These are phyloP conservation scores for Boletus vermiculosoides DNA, from an alignment of 768 basidiomycete genomes.

Conservation along the genomic window DNA sequence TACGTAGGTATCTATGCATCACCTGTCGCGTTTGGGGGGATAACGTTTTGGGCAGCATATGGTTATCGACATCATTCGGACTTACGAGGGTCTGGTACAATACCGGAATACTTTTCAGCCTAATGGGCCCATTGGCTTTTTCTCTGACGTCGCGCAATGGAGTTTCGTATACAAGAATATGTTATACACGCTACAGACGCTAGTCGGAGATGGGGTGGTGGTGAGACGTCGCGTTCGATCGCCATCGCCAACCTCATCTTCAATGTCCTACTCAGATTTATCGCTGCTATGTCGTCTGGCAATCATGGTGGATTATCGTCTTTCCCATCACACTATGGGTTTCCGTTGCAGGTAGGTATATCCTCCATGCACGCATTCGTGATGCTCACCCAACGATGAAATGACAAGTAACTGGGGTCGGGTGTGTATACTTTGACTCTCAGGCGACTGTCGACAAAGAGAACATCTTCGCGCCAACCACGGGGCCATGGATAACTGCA, in stretches of 20 bases:
- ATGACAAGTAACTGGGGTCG: slow-evolving; percentile 13
- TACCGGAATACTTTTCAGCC: slow-evolving; percentile 4
- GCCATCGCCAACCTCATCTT: not conserved
- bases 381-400: not conserved
- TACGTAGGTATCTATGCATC: slow-evolving; percentile 1
- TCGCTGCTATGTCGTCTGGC: slow-evolving; percentile 29
- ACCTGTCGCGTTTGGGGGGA: not conserved
- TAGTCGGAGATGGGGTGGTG: slow-evolving; percentile 26
- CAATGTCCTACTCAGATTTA: slow-evolving; percentile 17
- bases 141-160: slow-evolving; percentile 24
- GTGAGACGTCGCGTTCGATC: slow-evolving; percentile 7
- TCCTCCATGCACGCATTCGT: too few relatives aligned
- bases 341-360: slow-evolving; percentile 7
- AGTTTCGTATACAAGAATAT: slow-evolving; percentile 31
- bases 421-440: slow-evolving; percentile 17
- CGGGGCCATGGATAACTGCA: slow-evolving; percentile 24
- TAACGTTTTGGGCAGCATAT: slow-evolving; percentile 10
- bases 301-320: slow-evolving; percentile 17
- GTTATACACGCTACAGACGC: slow-evolving; percentile 19
- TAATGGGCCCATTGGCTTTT: slow-evolving; percentile 26
- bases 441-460: slow-evolving; percentile 5
- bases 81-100: slow-evolving; percentile 22
- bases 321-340: slow-evolving; percentile 18
- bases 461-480: slow-evolving; percentile 14
- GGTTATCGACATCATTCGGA: slow-evolving; percentile 17